A percentile compares a stretch with the other conserved stretches of the same genome.
These are phyloP conservation scores for Aspergillus sp. DNA, from an alignment of 2,329 filamentous ascomycete genomes.

Conservation along the genomic window DNA sequence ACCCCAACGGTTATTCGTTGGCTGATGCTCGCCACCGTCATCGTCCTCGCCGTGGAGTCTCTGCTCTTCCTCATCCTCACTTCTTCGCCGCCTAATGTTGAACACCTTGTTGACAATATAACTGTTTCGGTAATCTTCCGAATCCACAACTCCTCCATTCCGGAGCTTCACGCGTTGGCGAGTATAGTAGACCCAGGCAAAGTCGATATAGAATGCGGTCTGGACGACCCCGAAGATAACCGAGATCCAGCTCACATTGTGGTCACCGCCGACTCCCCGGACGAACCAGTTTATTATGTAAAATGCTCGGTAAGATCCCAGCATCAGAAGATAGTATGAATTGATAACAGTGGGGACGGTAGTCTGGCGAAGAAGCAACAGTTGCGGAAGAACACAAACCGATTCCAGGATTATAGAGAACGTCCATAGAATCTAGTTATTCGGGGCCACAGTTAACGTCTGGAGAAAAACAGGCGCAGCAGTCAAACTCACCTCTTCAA, in stretches of 20 bases:
- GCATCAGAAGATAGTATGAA: constrained; percentile 87
- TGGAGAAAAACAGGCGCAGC: neutral
- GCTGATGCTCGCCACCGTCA: constrained; percentile 25
- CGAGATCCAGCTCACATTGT: constrained; percentile 67
- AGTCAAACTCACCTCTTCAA: constrained; percentile 40
- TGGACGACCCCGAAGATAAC: constrained; percentile 87
- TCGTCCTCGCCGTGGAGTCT: constrained; percentile 31
- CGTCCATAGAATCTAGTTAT: constrained; percentile 69
- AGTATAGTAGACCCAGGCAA: constrained; percentile 95
- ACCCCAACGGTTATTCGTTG: constrained; percentile 54
- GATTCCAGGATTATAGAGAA: constrained; percentile 93
- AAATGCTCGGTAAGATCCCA: constrained; percentile 83
- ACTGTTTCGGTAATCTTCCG: constrained; percentile 80
- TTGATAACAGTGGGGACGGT: constrained; percentile 93
- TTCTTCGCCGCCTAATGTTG: constrained; percentile 46
- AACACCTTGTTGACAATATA: constrained; percentile 82
- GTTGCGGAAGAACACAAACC: constrained; percentile 84
- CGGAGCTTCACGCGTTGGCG: constrained; percentile 92
- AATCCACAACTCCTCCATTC: constrained; percentile 82
- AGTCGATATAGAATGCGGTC: constrained; percentile 87
- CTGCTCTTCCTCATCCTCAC: constrained; percentile 42
- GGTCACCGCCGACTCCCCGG: constrained; percentile 60
- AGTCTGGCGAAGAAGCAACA: constrained; percentile 90
- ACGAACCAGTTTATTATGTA: constrained; percentile 92
- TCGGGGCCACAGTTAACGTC: neutral